Evolutionary conservation across 169 alveolate genomes (phyloP), one percentile per base, ranked within the genome.

Genomic region (Eimeria mitis): DNA sequence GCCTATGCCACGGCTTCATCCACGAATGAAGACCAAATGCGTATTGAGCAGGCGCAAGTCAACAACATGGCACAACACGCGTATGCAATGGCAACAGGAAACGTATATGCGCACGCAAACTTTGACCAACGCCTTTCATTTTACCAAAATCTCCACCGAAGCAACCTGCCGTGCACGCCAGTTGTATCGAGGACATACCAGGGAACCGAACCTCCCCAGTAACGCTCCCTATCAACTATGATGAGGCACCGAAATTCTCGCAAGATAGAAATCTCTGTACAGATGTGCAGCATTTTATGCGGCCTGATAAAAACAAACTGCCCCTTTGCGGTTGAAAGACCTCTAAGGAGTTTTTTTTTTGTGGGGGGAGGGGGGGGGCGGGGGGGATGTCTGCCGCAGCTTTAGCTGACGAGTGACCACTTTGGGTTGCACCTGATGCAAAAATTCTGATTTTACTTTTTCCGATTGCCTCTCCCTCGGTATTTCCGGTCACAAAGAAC

Each of bases 121-220:
- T 61, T 84, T 61, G 91, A 84, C 63, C 91, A 84, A 61, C 91
- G 91, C 40, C 91, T 84, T 21, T 78, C 91, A 8, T 84, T 84
- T 40, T 56, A 42, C 91, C 91, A 84, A 47, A 34, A 56, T 23
- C 91, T 84, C n/a, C 91, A 84, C 75, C 61, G 91, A 34, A 84
- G 91, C 78, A 84, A 84, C 40, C 49, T 59, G 23, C 91, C 91
- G 9, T 84, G 91, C 79, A 84, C 91, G 59, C 91, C 91, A 9
- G 91, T 61, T 19, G 70, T 84, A 37, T 37, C 91, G 42, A 47
- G 91, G 79, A 61, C 78, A n/a, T 84, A 84, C 56, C 61, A 84
- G 63, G 91, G 91, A 13, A 47, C 91, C 91, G 56, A 21, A 44
- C 59, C 61, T 9, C 91, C n/a, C 91, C 79, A 54, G 21, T 23